Conservation (phyloP, 2,329 filamentous ascomycete species). For the Xylaria sp. region DNA sequence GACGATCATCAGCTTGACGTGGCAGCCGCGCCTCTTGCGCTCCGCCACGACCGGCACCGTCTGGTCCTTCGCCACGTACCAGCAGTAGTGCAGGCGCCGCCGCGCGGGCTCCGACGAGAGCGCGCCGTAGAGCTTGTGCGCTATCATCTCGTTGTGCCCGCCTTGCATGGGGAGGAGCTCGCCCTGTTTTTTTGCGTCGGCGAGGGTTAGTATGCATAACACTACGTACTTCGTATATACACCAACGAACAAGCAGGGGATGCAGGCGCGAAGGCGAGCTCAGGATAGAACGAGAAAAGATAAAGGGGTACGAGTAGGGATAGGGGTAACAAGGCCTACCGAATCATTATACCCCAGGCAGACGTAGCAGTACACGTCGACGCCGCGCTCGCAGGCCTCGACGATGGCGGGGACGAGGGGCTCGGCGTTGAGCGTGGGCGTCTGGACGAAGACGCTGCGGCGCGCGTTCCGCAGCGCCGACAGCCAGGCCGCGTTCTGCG, state of each 20-base stretch:
- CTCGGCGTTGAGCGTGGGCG: slow-evolving; percentile 74
- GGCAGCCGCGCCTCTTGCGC: slow-evolving; percentile 69
- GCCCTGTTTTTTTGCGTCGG: slow-evolving; percentile 47
- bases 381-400: slow-evolving; percentile 66
- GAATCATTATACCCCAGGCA: slow-evolving; percentile 80
- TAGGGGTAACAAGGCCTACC: slow-evolving; percentile 37
- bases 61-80: slow-evolving; percentile 77
- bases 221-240: not conserved
- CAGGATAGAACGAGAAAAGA: no score
- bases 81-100: slow-evolving; percentile 61
- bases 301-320: no score
- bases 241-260: no score
- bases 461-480: slow-evolving; percentile 68
- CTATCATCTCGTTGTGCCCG: slow-evolving; percentile 74
- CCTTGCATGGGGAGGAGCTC: slow-evolving; percentile 77
- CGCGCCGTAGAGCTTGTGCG: slow-evolving; percentile 58
- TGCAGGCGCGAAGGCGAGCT: not conserved
- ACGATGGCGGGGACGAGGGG: slow-evolving; percentile 66
- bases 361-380: slow-evolving; percentile 70
- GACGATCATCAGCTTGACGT: slow-evolving; percentile 77
- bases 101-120: slow-evolving; percentile 55
- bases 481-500: slow-evolving; percentile 77
- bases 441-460: slow-evolving; percentile 73
- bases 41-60: slow-evolving; percentile 66
- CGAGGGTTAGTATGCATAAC: not conserved